A percentile compares a stretch with the other conserved stretches of the same genome.
phyloP scores from a whole-genome alignment of 495 filamentous ascomycete species.

The Gamarada debralockiae region DNA sequence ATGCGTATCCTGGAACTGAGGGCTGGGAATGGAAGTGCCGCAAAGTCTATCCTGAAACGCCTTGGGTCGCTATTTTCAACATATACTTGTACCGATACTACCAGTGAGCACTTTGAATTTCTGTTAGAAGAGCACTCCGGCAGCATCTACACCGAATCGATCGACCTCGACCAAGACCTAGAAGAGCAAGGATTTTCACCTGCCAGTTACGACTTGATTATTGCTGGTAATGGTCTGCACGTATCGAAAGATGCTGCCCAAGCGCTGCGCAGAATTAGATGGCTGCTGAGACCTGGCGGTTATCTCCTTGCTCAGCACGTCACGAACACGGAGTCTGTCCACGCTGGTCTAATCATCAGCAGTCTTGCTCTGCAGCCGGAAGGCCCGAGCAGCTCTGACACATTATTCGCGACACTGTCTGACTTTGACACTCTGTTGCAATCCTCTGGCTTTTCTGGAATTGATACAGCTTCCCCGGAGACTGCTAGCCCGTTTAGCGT shows the following conservation, averaged over 20 bases:
- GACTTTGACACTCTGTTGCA: no score
- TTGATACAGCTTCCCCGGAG: neutral
- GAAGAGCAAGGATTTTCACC: conserved; percentile 38
- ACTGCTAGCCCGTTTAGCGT: neutral
- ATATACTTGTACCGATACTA: conserved; percentile 51
- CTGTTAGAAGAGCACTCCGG: conserved; percentile 32
- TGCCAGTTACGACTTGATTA: conserved; percentile 46
- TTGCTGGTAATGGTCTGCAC: conserved; percentile 32
- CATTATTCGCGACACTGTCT: no score
- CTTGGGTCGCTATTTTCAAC: conserved; percentile 25
- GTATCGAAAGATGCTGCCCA: neutral
- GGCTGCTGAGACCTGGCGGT: neutral
- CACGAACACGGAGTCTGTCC: neutral
- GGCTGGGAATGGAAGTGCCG: conserved; percentile 40
- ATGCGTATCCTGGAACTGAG: conserved; percentile 11
- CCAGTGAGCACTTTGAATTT: conserved; percentile 36
- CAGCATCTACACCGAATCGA: conserved; percentile 40
- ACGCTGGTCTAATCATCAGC: neutral
- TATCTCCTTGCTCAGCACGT: neutral
- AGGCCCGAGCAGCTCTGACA: no score
- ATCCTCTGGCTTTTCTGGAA: neutral
- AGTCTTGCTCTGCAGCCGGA: no score
- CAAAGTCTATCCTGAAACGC: conserved; percentile 27
- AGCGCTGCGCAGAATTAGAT: neutral
- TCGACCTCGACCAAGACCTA: conserved; percentile 40